Evolutionary conservation across 805 yeast species (phyloP), one percentile per base, ranked within the genome.

Genomic region (Suhomyces pyralidae): DNA sequence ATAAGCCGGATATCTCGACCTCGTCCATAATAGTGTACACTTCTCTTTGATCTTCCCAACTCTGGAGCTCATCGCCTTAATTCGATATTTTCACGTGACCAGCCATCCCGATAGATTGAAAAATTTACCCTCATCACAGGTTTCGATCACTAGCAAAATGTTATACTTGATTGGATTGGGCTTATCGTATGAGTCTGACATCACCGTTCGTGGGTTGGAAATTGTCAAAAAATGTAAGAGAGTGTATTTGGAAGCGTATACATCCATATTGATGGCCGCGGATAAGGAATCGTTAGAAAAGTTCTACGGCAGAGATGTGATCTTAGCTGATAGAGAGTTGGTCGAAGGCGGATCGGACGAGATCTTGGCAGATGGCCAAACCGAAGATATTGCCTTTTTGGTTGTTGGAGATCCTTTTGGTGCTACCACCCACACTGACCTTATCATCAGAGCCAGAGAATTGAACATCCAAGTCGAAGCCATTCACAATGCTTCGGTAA

Each of bases 381-480:
- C 71, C 20, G 93, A 87, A 51, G 97, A 94, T 66, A 80, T 93
- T 66, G 98, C 97, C 0, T 91, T 93, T 61, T 77, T 94, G 57
- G 99, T 94, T 19, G 99, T 93, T 25, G 99, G 99, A 34, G 99
- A 93, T 68, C 96, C 93, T 32, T 93, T 90, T 65, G 99, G 99
- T 32, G 99, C 99, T 30, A 93, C 99, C 4, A 93, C 99, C 0
- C 99, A 93, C 72, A 90, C 97, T 0, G 99, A 94, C 73, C 78
- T 93, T 57, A 90, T 92, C 42, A 81, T 93, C 55, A 79, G 99
- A 64, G 98, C 99, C 44, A 82, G 96, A 60, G 97, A 88, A 69
- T 77, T 85, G 55, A 83, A 83, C 2, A 90, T 94, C 64, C 74
- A 80, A 48, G 89, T 88, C 44, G 96, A 89, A 65, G 81, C 88